Evolutionary conservation across 108 stramenopile genomes (phyloP).

Genomic region (Skeletonema potamos): DNA sequence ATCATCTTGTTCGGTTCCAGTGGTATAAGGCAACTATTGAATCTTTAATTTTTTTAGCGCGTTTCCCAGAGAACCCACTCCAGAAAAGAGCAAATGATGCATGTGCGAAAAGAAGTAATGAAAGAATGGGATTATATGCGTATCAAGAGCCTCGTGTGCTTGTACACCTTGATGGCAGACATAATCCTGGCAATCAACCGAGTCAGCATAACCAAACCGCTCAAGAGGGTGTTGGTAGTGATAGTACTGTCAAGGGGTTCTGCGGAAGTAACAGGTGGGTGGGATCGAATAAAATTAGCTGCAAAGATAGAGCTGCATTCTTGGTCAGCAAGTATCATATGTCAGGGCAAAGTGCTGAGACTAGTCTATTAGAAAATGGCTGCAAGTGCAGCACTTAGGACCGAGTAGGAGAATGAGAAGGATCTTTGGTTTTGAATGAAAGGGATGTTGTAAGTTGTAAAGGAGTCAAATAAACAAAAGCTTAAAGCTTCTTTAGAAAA

Average conservation of each 20-base stretch:
- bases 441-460: too few relatives aligned
- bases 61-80: slow-evolving; percentile 22
- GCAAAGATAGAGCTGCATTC: background rate
- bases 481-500: too few relatives aligned
- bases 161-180: slow-evolving; percentile 25
- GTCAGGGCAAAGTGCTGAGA: background rate
- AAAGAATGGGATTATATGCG: slow-evolving; percentile 12
- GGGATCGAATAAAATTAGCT: background rate
- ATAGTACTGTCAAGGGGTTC: too few relatives aligned
- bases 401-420: too few relatives aligned
- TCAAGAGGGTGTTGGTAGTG: too few relatives aligned
- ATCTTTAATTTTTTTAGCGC: background rate
- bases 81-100: background rate
- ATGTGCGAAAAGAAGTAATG: background rate
- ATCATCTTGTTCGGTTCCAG: slow-evolving; percentile 19
- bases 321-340: background rate
- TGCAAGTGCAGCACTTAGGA: background rate
- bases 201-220: too few relatives aligned
- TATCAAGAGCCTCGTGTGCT: background rate
- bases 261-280: background rate
- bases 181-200: too few relatives aligned
- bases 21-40: slow-evolving; percentile 25
- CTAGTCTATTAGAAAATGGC: background rate
- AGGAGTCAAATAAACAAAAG: too few relatives aligned
- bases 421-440: too few relatives aligned